Evolutionary conservation across 2,329 filamentous ascomycete genomes (phyloP), one percentile per base, ranked within the genome.

Genomic region (Alternaria novae-zelandiae): DNA sequence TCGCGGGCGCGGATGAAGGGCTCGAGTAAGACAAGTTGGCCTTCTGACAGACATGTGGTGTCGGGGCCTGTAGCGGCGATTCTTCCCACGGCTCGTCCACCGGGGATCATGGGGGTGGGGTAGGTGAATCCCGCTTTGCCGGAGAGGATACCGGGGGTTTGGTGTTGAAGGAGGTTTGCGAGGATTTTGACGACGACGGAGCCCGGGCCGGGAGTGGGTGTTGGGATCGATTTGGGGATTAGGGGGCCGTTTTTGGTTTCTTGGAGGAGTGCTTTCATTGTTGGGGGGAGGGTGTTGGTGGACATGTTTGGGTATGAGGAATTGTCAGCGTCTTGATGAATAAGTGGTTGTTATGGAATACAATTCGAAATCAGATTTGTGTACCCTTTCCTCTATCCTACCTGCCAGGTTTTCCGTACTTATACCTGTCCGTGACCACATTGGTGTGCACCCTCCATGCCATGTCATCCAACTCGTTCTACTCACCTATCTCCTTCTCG

Each of bases 171-270:
- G 36, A 59, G 30, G 10, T 80, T 76, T 1, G 74, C 76, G 10
- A 81, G 65, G 41, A 84, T 67, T 15, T 74, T 78, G 30, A 84
- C 73, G 12, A 83, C 59, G 11, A 78, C 81, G 12, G 71, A 79
- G 26, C 82, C 82, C 4, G 74, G 67, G 3, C 54, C 70, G 1
- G 74, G 62, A 26, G 69, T 13, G 0, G 78, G 81, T 3, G 73
- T 81, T 32, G 77, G 68, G 7, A 60, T 30, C 2, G 69, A 69
- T 56, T 79, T 68, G 26, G 81, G 61, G 7, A 64, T 54, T 15
- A 79, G 63, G 15, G 73, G 70, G 20, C 68, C 57, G 9, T 63
- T 66, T 32, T 66, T 63, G 23, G 47, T 65, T 47, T 75, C 66
- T 43, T 77, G 68, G 10, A 80, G 74, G 8, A 80, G 72, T 36